Evolutionary conservation across 805 yeast species (phyloP), one percentile per base, ranked within the genome.

Genomic region (Sungouiella blattae): DNA sequence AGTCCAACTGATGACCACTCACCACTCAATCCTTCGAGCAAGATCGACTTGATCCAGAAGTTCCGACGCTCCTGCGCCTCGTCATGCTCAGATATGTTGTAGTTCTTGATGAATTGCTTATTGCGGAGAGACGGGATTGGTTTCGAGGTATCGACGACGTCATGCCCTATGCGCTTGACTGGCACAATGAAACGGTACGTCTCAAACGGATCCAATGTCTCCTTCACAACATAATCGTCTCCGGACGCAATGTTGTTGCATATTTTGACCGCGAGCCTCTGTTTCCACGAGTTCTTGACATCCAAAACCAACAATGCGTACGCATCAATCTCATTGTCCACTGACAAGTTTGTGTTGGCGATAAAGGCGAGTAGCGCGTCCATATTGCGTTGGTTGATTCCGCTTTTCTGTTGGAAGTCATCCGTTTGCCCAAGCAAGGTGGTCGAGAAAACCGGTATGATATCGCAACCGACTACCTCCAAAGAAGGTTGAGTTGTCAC

Each of bases 41-140:
- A 55, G 41, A 72, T 71, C 37, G 83, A 78, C 38, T 95, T 63
- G 43, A 83, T 75, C 98, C 98, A 91, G 57, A 88, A 93, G 2
- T 75, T 62, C 41, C 78, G 80, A 37, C 78, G 68, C 60, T 78
- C 73, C 35, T 67, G 73, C 28, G 48, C 48, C 23, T 73, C 80
- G 40, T 84, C 87, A 7, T 75, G 78, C 31, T 68, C 73, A 0
- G 76, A 65, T 5, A 75, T 63, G 40, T 63, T 74, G 40, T 68
- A 63, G 49, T 77, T 82, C 22, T 77, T 70, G 13, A 86, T 69
- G 52, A 78, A 84, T 59, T 88, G 96, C 42, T 77, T 78, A 23
- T 78, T 72, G 15, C 83, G 58, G 23, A 87, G 60, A 22, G 84
- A 80, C 14, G 96, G 96, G 18, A 89, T 80, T 0, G 77, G 71